Evolutionary conservation across 2,329 filamentous ascomycete genomes (phyloP).

Genomic region (Scleromitrula shiraiana): DNA sequence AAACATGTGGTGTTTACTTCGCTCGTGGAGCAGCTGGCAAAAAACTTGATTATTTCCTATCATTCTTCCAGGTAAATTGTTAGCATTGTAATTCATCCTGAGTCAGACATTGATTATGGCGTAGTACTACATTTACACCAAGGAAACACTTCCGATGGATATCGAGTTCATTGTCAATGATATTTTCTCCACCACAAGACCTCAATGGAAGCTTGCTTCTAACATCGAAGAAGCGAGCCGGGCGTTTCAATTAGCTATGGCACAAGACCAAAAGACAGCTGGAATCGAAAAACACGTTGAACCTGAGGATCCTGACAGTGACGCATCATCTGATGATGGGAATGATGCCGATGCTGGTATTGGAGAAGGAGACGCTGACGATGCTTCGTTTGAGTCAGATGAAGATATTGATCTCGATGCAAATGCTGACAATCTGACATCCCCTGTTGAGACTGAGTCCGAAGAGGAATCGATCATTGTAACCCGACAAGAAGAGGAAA

Average conservation of each 20-base stretch:
- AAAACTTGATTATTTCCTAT: slow-evolving; percentile 95
- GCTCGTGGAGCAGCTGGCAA: slow-evolving; percentile 89
- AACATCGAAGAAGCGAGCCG: slow-evolving; percentile 76
- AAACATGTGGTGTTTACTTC: slow-evolving; percentile 95
- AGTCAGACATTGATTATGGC: slow-evolving; percentile 30
- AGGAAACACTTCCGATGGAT: slow-evolving; percentile 87
- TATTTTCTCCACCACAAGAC: slow-evolving; percentile 73
- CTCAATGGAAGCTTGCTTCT: slow-evolving; percentile 83
- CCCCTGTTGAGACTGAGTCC: slow-evolving; percentile 52
- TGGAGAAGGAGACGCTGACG: slow-evolving; percentile 40
- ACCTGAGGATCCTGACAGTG: slow-evolving; percentile 64
- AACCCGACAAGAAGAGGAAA: slow-evolving; percentile 78
- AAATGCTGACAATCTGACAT: slow-evolving; percentile 43
- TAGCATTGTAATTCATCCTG: slow-evolving; percentile 9
- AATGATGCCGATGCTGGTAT: slow-evolving; percentile 54
- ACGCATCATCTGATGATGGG: slow-evolving; percentile 68
- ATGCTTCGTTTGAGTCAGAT: slow-evolving; percentile 38
- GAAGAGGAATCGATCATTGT: slow-evolving; percentile 86
- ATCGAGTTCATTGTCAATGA: slow-evolving; percentile 96
- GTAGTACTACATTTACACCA: slow-evolving; percentile 83
- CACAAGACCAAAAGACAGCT: slow-evolving; percentile 77
- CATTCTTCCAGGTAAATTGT: slow-evolving; percentile 69
- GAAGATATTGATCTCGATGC: slow-evolving; percentile 46
- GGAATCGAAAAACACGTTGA: slow-evolving; percentile 63
- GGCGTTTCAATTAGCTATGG: slow-evolving; percentile 79